Evolutionary conservation across 495 filamentous ascomycete genomes (phyloP), one percentile per base, ranked within the genome.

Genomic region (Penicillium macrosclerotiorum): DNA sequence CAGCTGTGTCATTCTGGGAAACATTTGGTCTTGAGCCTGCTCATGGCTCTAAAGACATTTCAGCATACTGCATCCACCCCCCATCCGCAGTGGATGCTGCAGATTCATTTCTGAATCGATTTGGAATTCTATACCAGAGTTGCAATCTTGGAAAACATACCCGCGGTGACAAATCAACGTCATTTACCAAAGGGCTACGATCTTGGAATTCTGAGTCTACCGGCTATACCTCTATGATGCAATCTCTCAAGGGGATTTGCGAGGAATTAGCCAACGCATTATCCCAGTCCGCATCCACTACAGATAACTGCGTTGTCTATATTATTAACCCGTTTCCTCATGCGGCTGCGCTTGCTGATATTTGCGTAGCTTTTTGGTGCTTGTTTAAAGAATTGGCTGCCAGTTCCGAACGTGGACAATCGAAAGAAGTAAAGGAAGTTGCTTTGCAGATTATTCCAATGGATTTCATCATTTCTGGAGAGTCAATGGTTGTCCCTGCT

Each of bases 1-100:
- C 90, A 5, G 85, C 88, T 1, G 60, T 96, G 7, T 60, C 77
- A 0, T 99, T 97, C 55, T 97, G 94, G 94, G 90, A 97, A 52
- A 86, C 84, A 17, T 76, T 97, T 47, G 86, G 88, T 4, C 76
- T 99, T 18, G 83, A 80, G 14, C 93, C 94, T 14, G 78, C 81
- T 24, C 79, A 82, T 60, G 90, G 89, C 1, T 50, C 72, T 2
- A 99, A 96, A 65, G 81, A 95, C 56, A 73, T 96, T 22, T 78
- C 79, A 8, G 81, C 83, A 9, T 81, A 90, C 54, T 94, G 89
- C 53, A 74, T 96, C n/a, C 85, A 86, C 57, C 89, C 91, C 6
- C 62, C 72, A 26, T 65, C 72, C 22, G 75, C 82, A 16, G 58
- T 63, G 42, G 75, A 82, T 16, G 81, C 78, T 40, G 79, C 85